Percentiles rank a stretch among this genome's conserved stretches.
Evolutionary conservation across 2,329 filamentous ascomycete genomes (phyloP).

Genomic region (Arthroderma sp.): DNA sequence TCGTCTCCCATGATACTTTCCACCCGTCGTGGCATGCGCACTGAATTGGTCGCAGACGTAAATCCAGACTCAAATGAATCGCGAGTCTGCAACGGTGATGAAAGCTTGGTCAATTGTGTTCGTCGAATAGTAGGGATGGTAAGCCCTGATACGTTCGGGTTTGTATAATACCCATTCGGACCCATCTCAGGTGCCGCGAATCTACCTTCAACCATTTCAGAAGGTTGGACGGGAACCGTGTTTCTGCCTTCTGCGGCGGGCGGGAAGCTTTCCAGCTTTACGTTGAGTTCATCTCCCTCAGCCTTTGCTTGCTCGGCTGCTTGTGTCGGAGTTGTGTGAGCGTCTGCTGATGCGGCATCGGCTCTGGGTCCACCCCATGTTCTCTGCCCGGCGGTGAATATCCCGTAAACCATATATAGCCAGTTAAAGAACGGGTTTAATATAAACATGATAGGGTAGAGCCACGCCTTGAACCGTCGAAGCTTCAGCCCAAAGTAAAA

Average conservation of each 20-base stretch:
- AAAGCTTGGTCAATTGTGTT: slow-evolving; percentile 31
- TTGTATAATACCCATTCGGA: slow-evolving; percentile 55
- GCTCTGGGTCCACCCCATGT: slow-evolving; percentile 93
- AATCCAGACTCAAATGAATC: slow-evolving; percentile 55
- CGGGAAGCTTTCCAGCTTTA: slow-evolving; percentile 75
- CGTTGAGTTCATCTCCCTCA: slow-evolving; percentile 74
- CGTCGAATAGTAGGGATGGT: slow-evolving; percentile 39
- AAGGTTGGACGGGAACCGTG: slow-evolving; percentile 55
- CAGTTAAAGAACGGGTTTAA: slow-evolving; percentile 96
- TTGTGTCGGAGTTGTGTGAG: slow-evolving; percentile 61
- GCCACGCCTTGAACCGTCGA: slow-evolving; percentile 79
- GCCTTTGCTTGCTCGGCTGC: slow-evolving; percentile 71
- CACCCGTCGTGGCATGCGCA: slow-evolving; percentile 54
- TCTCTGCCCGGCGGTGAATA: slow-evolving; percentile 83
- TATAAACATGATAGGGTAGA: slow-evolving; percentile 92
- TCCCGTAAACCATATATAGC: slow-evolving; percentile 95
- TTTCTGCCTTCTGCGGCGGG: slow-evolving; percentile 27
- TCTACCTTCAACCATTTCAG: slow-evolving; percentile 60
- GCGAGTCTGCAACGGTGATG: slow-evolving; percentile 37
- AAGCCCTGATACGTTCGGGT: slow-evolving; percentile 53
- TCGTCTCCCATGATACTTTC: slow-evolving; percentile 69
- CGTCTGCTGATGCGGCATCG: slow-evolving; percentile 70
- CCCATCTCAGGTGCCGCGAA: slow-evolving; percentile 60
- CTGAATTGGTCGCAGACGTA: slow-evolving; percentile 44
- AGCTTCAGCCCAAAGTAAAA: slow-evolving; percentile 85